A percentile compares a stretch with the other conserved stretches of the same genome.
Conservation (phyloP, 805 yeast genomes). For the Jamesozyma hellenica region DNA sequence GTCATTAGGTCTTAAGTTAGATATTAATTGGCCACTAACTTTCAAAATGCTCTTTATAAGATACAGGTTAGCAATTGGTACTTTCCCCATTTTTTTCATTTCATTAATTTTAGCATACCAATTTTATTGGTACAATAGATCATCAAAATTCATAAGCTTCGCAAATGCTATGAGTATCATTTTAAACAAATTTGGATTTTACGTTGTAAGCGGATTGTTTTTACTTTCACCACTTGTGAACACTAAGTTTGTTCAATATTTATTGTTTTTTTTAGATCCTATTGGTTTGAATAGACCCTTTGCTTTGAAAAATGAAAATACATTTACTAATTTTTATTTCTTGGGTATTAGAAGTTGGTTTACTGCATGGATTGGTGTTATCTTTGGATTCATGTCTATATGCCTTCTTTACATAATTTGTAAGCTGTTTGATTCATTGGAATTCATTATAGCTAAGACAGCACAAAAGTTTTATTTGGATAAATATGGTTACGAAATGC, state of each 20-base stretch:
- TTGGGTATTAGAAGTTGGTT: conserved; percentile 54
- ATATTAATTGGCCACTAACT: conserved; percentile 31
- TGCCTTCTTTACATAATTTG: conserved; percentile 8
- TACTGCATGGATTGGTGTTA: conserved; percentile 49
- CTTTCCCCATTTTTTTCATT: conserved; percentile 57
- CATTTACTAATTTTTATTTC: conserved; percentile 46
- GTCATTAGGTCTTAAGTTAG: conserved; percentile 9
- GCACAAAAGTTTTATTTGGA: not conserved
- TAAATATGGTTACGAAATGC: not conserved
- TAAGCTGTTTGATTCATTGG: not conserved
- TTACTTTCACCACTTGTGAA: conserved; percentile 33
- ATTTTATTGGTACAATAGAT: conserved; percentile 34
- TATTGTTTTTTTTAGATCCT: conserved; percentile 43
- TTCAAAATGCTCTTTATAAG: conserved; percentile 62
- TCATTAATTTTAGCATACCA: conserved; percentile 47
- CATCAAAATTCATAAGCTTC: conserved; percentile 35
- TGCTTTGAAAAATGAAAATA: conserved; percentile 31
- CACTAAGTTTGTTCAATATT: conserved; percentile 26
- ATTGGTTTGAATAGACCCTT: conserved; percentile 39
- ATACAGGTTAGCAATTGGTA: conserved; percentile 64
- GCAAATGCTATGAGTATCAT: conserved; percentile 37
- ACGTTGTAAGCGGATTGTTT: conserved; percentile 19
- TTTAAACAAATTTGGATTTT: conserved; percentile 20
- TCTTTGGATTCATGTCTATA: conserved; percentile 33
- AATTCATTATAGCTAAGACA: not conserved